These are phyloP conservation scores for Leccinum subgranulosum DNA, from an alignment of 768 basidiomycete genomes.

Conservation along the genomic window DNA sequence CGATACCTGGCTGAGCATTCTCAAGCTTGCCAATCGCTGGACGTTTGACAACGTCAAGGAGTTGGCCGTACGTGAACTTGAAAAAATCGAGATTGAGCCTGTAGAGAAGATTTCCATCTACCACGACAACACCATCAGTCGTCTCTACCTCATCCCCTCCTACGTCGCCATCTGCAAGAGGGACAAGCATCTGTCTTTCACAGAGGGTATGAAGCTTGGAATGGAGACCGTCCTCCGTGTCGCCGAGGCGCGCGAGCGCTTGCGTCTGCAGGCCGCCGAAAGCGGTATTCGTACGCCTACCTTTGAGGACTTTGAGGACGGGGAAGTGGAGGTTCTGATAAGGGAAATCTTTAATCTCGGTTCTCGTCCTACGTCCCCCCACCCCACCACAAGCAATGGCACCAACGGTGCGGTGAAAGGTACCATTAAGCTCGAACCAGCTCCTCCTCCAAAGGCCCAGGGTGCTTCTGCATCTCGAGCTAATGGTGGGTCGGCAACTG, in stretches of 20 bases:
- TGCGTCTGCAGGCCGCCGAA: conserved; percentile 34
- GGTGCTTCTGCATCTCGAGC: conserved; percentile 19
- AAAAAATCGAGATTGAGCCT: conserved; percentile 33
- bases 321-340: conserved; percentile 23
- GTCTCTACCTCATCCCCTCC: conserved; percentile 34
- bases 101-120: conserved; percentile 40
- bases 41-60: conserved; percentile 38
- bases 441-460: conserved; percentile 22
- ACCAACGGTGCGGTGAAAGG: conserved; percentile 9
- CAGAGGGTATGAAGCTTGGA: conserved; percentile 43
- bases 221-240: conserved; percentile 36
- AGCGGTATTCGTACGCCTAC: conserved; percentile 31
- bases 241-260: conserved; percentile 38
- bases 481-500: conserved; percentile 32
- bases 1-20: conserved; percentile 41
- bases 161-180: conserved; percentile 36
- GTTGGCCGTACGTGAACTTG: conserved; percentile 38
- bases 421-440: conserved; percentile 20
- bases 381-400: conserved; percentile 5
- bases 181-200: conserved; percentile 33
- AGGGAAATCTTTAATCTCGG: conserved; percentile 29
- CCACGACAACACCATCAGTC: conserved; percentile 33
- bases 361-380: conserved; percentile 26
- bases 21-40: conserved; percentile 39
- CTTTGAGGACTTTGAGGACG: conserved; percentile 31